Conservation (phyloP, 2,329 filamentous ascomycete species). For the Dothistroma septosporum region DNA sequence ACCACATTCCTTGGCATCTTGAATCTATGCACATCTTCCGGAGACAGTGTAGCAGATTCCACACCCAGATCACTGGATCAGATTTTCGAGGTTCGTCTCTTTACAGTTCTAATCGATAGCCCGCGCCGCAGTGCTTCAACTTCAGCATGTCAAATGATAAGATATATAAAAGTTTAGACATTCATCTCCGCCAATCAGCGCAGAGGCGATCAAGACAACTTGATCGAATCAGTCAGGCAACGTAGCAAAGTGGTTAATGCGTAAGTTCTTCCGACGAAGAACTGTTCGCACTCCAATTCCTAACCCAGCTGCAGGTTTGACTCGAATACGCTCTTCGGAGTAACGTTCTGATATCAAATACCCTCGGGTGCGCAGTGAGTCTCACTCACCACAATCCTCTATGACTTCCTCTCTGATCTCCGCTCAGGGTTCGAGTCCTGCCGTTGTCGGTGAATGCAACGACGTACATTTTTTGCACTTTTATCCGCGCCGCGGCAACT, state of each 20-base stretch:
- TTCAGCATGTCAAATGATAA: too few relatives aligned
- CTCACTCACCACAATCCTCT: too few relatives aligned
- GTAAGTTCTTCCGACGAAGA: not conserved
- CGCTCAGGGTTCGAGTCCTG: slow-evolving; percentile 3
- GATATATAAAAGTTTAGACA: too few relatives aligned
- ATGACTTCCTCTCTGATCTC: too few relatives aligned
- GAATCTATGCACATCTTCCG: not conserved
- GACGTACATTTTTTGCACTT: not conserved
- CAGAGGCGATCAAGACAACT: not conserved
- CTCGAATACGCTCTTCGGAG: slow-evolving; percentile 3
- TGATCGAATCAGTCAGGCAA: not conserved
- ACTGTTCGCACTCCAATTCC: not conserved
- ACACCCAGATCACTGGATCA: too few relatives aligned
- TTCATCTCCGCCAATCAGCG: not conserved
- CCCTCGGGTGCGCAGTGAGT: slow-evolving; percentile 6
- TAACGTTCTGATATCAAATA: slow-evolving; percentile 5
- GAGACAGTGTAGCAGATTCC: not conserved
- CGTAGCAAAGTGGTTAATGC: slow-evolving; percentile 7
- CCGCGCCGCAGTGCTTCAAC: too few relatives aligned
- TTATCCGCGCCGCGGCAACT: too few relatives aligned
- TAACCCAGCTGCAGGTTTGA: slow-evolving; percentile 6
- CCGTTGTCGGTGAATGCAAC: not conserved
- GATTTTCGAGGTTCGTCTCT: too few relatives aligned
- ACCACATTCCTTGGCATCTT: too few relatives aligned
- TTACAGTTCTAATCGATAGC: too few relatives aligned